Evolutionary conservation across 2,329 filamentous ascomycete species (phyloP).

Genomic region (Dryadomyces quercus-mongolicae): DNA sequence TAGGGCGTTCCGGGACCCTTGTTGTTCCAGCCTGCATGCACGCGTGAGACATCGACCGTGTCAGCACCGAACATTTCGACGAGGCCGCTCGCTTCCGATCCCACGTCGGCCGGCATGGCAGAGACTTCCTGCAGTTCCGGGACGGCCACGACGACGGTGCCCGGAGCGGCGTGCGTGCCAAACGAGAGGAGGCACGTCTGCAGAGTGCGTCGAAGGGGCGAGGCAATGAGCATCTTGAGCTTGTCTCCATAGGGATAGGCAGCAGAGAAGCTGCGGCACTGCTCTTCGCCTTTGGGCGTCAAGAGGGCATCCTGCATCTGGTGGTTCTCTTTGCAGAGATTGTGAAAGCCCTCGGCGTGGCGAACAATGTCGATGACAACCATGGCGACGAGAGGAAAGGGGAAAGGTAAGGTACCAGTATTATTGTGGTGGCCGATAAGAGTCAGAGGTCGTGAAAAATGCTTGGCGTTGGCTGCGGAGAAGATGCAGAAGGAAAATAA

Average conservation of each 20-base stretch:
- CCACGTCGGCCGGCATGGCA: constrained; percentile 63
- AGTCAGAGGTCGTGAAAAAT: neutral
- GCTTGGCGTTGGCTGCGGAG: neutral
- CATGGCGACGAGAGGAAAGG: constrained; percentile 5
- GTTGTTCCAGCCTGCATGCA: constrained; percentile 58
- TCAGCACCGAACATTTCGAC: constrained; percentile 41
- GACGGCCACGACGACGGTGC: constrained; percentile 47
- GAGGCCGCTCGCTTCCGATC: constrained; percentile 44
- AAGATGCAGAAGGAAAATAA: neutral
- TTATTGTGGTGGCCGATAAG: too few relatives aligned
- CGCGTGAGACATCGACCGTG: constrained; percentile 49
- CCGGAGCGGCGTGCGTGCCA: constrained; percentile 34
- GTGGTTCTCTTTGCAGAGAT: constrained; percentile 59
- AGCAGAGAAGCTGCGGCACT: constrained; percentile 54
- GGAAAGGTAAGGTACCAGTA: too few relatives aligned
- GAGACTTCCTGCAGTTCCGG: constrained; percentile 72
- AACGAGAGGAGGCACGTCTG: constrained; percentile 66
- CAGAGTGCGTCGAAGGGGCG: constrained; percentile 69
- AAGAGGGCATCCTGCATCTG: constrained; percentile 64
- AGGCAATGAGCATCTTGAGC: constrained; percentile 62
- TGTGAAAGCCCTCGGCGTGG: constrained; percentile 73
- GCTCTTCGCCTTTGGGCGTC: constrained; percentile 61
- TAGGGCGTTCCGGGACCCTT: constrained; percentile 41
- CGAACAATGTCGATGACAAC: constrained; percentile 49
- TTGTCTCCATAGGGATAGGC: constrained; percentile 52